Conservation (phyloP, 2,329 filamentous ascomycete genomes). For the Stemphylium beticola region DNA sequence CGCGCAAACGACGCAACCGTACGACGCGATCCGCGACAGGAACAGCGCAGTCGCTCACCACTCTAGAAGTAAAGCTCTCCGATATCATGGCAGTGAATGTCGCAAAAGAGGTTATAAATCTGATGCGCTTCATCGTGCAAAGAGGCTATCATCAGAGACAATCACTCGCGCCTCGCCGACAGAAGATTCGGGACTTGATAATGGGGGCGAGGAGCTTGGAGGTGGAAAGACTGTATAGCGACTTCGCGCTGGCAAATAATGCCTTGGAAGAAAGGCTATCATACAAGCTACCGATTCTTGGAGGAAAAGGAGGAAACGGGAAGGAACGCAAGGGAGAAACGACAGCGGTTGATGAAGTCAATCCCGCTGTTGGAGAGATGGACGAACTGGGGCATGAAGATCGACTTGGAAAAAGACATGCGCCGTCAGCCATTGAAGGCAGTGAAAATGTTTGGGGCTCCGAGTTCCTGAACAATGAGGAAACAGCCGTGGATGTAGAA, state of each 20-base stretch:
- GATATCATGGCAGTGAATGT: background rate
- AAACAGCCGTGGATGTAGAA: background rate
- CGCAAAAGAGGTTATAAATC: background rate
- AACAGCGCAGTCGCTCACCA: no score
- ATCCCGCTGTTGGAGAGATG: accelerated
- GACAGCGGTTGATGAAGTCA: background rate
- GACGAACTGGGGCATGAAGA: no score
- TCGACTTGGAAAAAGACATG: background rate
- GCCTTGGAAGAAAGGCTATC: background rate
- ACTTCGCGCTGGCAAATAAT: background rate
- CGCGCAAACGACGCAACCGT: no score
- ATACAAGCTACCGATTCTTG: conserved; percentile 11
- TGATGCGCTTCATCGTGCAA: background rate
- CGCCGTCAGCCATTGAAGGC: no score
- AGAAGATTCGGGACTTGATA: background rate
- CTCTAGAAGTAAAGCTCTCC: background rate
- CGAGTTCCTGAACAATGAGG: background rate
- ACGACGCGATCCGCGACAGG: no score
- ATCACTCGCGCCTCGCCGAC: background rate
- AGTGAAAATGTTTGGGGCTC: no score
- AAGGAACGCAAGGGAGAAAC: background rate
- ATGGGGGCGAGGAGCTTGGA: background rate
- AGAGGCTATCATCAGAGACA: background rate
- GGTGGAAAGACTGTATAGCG: background rate
- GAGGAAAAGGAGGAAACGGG: background rate